Evolutionary conservation across 1,284 basidiomycete species (phyloP).

Genomic region (Cryptococcus depauperatus): DNA sequence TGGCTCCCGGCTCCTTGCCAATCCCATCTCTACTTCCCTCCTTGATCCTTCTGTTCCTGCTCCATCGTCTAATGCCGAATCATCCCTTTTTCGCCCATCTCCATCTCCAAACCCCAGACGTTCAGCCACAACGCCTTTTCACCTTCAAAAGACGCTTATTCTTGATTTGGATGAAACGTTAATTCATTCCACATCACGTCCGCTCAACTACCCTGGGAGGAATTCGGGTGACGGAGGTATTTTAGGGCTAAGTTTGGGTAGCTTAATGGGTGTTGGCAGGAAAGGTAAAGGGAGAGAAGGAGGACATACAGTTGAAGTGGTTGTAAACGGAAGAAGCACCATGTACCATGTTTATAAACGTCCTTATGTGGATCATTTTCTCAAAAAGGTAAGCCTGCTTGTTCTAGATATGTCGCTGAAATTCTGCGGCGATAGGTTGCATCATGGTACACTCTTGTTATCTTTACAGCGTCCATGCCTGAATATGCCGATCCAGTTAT

Average conservation of each 20-base stretch:
- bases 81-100: slow-evolving; percentile 11
- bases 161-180: slow-evolving; percentile 96
- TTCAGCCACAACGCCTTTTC: slow-evolving; percentile 56
- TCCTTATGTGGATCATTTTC: slow-evolving; percentile 91
- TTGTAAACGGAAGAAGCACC: slow-evolving; percentile 77
- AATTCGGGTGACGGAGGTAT: slow-evolving; percentile 49
- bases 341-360: slow-evolving; percentile 98
- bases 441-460: slow-evolving; percentile 95
- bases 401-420: neutral
- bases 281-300: slow-evolving; percentile 55
- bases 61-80: slow-evolving; percentile 13
- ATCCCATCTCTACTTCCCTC: slow-evolving; percentile 37
- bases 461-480: slow-evolving; percentile 97
- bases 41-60: slow-evolving; percentile 42
- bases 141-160: slow-evolving; percentile 80
- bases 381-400: slow-evolving; percentile 66
- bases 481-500: slow-evolving; percentile 99
- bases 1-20: slow-evolving; percentile 28
- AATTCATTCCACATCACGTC: slow-evolving; percentile 90
- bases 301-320: slow-evolving; percentile 91
- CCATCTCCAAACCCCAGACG: slow-evolving; percentile 5
- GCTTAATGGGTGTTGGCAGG: slow-evolving; percentile 36
- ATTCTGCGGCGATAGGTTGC: slow-evolving; percentile 60
- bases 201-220: slow-evolving; percentile 47
- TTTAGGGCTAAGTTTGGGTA: slow-evolving; percentile 55